Conservation (phyloP, 2,329 filamentous ascomycete genomes). For the Pestalotiopsis sp. region DNA sequence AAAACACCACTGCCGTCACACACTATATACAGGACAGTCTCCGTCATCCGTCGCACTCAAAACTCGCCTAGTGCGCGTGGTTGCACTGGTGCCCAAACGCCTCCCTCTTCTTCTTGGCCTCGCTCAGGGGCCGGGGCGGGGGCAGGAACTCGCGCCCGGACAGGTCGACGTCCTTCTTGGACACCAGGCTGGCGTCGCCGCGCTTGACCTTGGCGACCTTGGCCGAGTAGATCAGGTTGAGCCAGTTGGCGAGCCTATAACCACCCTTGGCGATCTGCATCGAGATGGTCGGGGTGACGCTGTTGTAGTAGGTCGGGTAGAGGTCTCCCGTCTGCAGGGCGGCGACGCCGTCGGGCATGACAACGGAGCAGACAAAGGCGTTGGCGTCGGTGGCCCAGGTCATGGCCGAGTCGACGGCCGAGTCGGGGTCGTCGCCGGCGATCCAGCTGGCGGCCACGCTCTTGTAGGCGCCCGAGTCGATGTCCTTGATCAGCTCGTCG, state of each 20-base stretch:
- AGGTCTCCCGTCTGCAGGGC: slow-evolving; percentile 40
- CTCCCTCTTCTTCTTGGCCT: slow-evolving; percentile 27
- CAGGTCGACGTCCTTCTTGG: slow-evolving; percentile 12
- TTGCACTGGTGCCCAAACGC: slow-evolving; percentile 19
- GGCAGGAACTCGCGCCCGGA: slow-evolving; percentile 27
- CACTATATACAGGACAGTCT: neutral
- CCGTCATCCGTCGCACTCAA: neutral
- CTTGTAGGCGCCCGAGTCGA: slow-evolving; percentile 37
- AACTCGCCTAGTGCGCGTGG: slow-evolving; percentile 8
- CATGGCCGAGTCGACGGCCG: slow-evolving; percentile 38
- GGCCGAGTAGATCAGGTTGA: slow-evolving; percentile 20
- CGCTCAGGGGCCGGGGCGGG: slow-evolving; percentile 23
- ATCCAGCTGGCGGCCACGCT: slow-evolving; percentile 36
- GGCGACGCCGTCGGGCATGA: slow-evolving; percentile 41
- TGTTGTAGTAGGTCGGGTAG: slow-evolving; percentile 43
- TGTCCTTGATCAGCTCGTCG: slow-evolving; percentile 32
- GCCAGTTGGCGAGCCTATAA: slow-evolving; percentile 32
- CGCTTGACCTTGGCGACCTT: slow-evolving; percentile 20
- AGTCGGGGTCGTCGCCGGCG: slow-evolving; percentile 35
- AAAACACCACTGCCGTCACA: neutral
- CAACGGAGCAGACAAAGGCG: slow-evolving; percentile 39
- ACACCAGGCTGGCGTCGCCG: neutral
- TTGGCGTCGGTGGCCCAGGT: slow-evolving; percentile 46
- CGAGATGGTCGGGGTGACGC: slow-evolving; percentile 41
- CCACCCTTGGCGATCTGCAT: slow-evolving; percentile 46